Conservation (phyloP, 805 yeast genomes). For the Debaryomyces tyrocola region DNA sequence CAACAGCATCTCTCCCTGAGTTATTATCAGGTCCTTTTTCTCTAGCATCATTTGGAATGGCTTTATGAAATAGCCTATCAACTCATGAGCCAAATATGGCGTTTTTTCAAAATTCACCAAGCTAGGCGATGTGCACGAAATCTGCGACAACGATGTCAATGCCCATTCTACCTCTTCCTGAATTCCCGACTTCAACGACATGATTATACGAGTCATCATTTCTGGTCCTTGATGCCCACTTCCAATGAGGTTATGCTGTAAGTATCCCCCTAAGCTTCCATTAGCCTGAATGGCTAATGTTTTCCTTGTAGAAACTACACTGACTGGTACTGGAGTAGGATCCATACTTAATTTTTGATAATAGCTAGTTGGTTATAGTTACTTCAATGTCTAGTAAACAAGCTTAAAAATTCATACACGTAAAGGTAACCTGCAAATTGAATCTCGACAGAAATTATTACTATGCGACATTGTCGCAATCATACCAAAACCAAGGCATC, state of each 20-base stretch:
- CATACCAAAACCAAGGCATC: too few species aligned
- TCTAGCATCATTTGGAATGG: conserved; percentile 28
- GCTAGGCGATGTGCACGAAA: conserved; percentile 53
- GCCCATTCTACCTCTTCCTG: conserved; percentile 74
- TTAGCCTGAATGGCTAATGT: conserved; percentile 5
- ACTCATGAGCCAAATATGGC: conserved; percentile 43
- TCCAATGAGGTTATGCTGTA: conserved; percentile 18
- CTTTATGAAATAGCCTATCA: conserved; percentile 34
- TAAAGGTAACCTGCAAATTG: neutral
- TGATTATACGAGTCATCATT: conserved; percentile 61
- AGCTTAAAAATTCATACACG: neutral
- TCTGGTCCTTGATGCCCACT: conserved; percentile 55
- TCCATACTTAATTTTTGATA: neutral
- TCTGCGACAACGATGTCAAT: conserved; percentile 49
- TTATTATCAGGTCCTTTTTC: conserved; percentile 13
- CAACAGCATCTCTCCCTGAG: conserved; percentile 20
- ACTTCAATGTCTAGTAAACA: too few species aligned
- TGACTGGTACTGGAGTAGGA: conserved; percentile 7
- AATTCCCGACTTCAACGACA: conserved; percentile 68
- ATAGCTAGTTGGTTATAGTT: too few species aligned
- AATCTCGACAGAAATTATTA: too few species aligned
- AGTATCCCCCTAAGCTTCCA: conserved; percentile 6
- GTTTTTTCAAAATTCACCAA: conserved; percentile 46
- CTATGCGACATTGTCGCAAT: too few species aligned
- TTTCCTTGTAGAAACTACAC: conserved; percentile 6